These are phyloP conservation scores for Colletotrichum limetticola DNA, from an alignment of 2,329 filamentous ascomycete genomes.

Conservation along the genomic window DNA sequence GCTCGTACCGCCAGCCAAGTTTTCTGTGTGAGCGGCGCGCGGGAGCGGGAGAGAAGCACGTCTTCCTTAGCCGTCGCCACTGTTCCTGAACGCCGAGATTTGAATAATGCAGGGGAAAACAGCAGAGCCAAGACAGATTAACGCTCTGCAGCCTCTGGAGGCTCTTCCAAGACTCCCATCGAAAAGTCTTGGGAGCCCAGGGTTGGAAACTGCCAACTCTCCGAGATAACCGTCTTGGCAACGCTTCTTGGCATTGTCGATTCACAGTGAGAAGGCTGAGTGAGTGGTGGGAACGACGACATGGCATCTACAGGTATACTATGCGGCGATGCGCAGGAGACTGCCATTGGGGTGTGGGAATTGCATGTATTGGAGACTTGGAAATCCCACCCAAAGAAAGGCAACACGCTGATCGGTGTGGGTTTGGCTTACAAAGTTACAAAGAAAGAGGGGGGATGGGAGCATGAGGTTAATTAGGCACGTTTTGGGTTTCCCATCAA, in stretches of 20 bases:
- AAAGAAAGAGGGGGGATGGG: background rate
- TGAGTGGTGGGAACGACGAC: background rate
- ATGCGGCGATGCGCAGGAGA: background rate
- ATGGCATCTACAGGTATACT: background rate
- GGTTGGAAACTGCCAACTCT: conserved; percentile 1
- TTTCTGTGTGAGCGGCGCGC: background rate
- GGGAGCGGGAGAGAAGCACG: background rate
- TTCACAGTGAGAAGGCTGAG: background rate
- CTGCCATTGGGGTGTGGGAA: no score
- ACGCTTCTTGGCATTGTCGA: conserved; percentile 3
- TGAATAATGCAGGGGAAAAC: background rate
- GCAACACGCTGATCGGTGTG: background rate
- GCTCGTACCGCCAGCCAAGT: background rate
- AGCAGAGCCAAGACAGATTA: conserved; percentile 12
- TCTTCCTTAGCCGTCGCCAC: background rate
- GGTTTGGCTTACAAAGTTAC: background rate
- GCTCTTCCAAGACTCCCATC: background rate
- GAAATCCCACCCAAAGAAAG: background rate
- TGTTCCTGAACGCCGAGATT: background rate
- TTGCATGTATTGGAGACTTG: background rate
- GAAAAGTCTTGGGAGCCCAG: conserved; percentile 14
- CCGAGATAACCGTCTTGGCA: conserved; percentile 31
- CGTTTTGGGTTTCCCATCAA: background rate
- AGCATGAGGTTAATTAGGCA: conserved; percentile 18
- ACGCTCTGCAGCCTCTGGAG: background rate